Evolutionary conservation across 2,329 filamentous ascomycete species (phyloP).

Genomic region (Thermothelomyces thermophilus): DNA sequence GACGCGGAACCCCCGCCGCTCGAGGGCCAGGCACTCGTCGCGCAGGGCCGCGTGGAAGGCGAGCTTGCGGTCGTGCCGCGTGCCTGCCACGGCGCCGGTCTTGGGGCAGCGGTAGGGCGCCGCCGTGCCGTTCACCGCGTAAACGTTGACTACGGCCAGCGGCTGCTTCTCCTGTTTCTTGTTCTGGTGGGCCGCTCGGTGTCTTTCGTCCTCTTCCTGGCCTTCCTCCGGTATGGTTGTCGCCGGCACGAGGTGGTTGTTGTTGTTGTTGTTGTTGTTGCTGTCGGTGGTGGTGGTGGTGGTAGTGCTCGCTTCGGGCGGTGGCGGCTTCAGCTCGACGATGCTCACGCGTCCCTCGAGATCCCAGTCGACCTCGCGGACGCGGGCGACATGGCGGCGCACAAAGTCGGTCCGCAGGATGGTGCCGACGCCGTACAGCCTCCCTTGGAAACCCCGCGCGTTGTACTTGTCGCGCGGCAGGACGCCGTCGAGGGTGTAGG

Average conservation of each 20-base stretch:
- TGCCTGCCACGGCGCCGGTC: constrained; percentile 37
- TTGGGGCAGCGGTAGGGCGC: constrained; percentile 38
- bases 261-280: background rate
- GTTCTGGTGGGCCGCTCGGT: no score
- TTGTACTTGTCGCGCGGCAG: constrained; percentile 44
- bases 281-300: background rate
- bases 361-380: constrained; percentile 43
- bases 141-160: constrained; percentile 45
- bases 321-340: constrained; percentile 29
- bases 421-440: constrained; percentile 46
- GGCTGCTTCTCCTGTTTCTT: no score
- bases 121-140: constrained; percentile 47
- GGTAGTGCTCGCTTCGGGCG: no score
- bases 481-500: constrained; percentile 34
- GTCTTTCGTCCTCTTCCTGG: no score
- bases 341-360: constrained; percentile 45
- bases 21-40: constrained; percentile 36
- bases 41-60: constrained; percentile 40
- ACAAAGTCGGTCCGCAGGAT: constrained; percentile 41
- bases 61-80: constrained; percentile 45
- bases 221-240: no score
- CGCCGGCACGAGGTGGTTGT: no score
- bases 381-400: constrained; percentile 23
- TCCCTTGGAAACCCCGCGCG: constrained; percentile 42
- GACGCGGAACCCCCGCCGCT: constrained; percentile 36